Conservation (phyloP, 2,329 filamentous ascomycete species). For the Rhexocercosporidium sp. region DNA sequence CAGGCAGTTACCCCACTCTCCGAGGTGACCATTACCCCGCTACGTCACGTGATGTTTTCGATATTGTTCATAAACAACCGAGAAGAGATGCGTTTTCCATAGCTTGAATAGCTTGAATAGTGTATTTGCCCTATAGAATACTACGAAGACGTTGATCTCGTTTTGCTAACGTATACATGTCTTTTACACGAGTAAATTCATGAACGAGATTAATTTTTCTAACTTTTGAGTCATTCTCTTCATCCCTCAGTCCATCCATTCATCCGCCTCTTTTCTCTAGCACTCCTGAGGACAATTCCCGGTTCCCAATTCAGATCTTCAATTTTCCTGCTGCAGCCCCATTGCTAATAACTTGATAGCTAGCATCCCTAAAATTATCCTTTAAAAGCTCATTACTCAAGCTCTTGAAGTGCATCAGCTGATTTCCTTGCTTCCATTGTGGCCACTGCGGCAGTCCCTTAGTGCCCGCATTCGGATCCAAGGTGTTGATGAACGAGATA, state of each 20-base stretch:
- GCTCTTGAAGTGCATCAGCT: conserved; percentile 56
- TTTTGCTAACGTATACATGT: too few relatives aligned
- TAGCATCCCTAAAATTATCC: conserved; percentile 55
- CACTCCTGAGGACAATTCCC: too few relatives aligned
- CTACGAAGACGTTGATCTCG: too few relatives aligned
- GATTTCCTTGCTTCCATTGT: conserved; percentile 54
- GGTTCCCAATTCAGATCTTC: conserved; percentile 26
- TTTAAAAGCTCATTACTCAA: conserved; percentile 45
- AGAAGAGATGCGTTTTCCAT: too few relatives aligned
- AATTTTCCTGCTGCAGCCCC: conserved; percentile 37
- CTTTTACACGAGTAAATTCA: too few relatives aligned
- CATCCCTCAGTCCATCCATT: too few relatives aligned
- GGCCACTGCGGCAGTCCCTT: conserved; percentile 53
- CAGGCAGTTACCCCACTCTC: background rate
- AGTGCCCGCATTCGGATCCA: conserved; percentile 66
- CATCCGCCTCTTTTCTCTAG: too few relatives aligned
- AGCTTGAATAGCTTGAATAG: too few relatives aligned
- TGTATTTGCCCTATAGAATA: too few relatives aligned
- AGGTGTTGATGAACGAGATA: conserved; percentile 71
- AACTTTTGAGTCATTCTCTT: too few relatives aligned
- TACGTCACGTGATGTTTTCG: conserved; percentile 9
- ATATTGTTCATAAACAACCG: background rate
- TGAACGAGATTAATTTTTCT: too few relatives aligned
- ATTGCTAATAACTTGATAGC: conserved; percentile 48
- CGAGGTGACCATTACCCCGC: conserved; percentile 13